Conservation (phyloP, 257 asterid genomes). For the Solanum sejunctum region DNA sequence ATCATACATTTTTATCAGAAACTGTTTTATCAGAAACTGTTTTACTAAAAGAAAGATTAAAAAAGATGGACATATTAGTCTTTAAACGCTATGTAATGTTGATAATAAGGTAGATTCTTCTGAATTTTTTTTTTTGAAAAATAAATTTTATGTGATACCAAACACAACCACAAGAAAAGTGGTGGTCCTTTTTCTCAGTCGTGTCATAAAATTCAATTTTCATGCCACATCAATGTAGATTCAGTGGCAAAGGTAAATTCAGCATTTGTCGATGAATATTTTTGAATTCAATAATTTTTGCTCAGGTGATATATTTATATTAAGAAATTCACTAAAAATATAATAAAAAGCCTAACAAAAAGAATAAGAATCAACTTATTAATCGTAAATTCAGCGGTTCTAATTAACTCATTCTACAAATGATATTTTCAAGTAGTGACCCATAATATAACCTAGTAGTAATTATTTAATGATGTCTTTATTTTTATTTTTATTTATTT, state of each 20-base stretch:
- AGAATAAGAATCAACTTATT: not conserved
- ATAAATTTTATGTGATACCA: no score
- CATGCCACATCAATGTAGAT: not conserved
- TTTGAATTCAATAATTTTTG: rapidly evolving
- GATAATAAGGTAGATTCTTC: no score
- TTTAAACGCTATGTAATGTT: not conserved
- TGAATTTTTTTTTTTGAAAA: no score
- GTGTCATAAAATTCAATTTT: not conserved
- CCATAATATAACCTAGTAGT: not conserved
- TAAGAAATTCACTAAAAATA: not conserved
- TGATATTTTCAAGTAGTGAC: not conserved
- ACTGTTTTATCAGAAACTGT: no score
- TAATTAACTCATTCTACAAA: not conserved
- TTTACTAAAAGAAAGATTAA: no score
- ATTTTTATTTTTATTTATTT: not conserved
- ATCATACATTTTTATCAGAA: no score
- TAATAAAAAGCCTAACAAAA: not conserved
- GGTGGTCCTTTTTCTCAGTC: not conserved
- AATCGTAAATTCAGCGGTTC: not conserved
- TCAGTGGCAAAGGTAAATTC: not conserved
- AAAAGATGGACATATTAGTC: no score
- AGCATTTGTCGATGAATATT: not conserved
- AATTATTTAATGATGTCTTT: not conserved
- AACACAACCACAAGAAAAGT: not conserved
- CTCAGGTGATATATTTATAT: rapidly evolving